A percentile compares a stretch with the other conserved stretches of the same genome.
Evolutionary conservation across 257 asterid species (phyloP).

Genomic region (Solanum appendiculatum): DNA sequence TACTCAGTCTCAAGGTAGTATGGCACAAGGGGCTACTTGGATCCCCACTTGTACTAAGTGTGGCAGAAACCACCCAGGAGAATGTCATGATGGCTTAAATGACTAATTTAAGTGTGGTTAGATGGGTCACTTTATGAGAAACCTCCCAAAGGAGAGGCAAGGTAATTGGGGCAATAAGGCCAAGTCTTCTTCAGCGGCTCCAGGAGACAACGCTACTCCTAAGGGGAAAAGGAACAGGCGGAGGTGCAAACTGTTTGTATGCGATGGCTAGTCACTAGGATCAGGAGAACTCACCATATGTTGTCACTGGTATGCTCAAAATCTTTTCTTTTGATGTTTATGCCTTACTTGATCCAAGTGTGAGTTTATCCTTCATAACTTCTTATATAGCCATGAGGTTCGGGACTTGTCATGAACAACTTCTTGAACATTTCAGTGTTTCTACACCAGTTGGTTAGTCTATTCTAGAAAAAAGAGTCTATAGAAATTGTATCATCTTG

Average conservation of each 20-base stretch:
- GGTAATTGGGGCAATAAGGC: neutral
- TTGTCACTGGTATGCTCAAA: neutral
- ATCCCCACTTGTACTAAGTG: neutral
- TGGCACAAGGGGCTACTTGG: too few relatives aligned
- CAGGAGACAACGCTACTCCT: too few relatives aligned
- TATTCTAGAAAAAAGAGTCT: neutral
- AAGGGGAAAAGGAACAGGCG: neutral
- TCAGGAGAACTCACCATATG: neutral
- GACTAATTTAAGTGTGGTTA: neutral
- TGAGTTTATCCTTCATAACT: neutral
- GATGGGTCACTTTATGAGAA: neutral
- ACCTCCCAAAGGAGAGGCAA: neutral
- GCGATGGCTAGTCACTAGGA: neutral
- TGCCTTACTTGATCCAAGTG: neutral
- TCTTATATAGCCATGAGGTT: neutral
- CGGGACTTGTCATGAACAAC: too few relatives aligned
- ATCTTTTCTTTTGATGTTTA: neutral
- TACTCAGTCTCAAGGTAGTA: neutral
- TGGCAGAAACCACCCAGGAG: neutral
- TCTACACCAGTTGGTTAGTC: neutral
- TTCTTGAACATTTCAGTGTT: neutral
- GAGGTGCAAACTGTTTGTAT: neutral
- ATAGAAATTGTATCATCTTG: neutral
- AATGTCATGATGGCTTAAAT: neutral
- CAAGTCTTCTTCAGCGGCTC: too few relatives aligned